Conservation (phyloP, 805 yeast genomes). For the Monosporozyma solicola region DNA sequence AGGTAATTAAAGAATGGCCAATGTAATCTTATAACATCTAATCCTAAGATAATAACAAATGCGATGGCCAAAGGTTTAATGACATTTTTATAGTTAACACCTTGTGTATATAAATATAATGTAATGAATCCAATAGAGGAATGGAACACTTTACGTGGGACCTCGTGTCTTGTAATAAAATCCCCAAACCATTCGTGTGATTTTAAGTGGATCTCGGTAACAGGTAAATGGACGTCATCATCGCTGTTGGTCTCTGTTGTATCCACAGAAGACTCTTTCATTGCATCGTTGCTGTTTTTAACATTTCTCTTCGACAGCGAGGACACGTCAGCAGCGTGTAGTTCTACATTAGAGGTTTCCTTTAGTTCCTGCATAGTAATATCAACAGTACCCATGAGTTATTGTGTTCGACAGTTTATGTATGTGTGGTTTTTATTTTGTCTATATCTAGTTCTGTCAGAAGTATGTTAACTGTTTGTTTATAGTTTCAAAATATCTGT, state of each 20-base stretch:
- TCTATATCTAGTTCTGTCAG: not conserved
- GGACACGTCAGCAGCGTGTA: not conserved
- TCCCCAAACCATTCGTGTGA: conserved; percentile 39
- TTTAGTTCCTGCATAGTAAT: not conserved
- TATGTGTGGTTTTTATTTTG: not conserved
- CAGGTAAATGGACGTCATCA: conserved; percentile 25
- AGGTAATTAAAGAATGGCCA: conserved; percentile 52
- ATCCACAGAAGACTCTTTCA: not conserved
- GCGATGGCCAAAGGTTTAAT: conserved; percentile 49
- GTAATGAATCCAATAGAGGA: conserved; percentile 83
- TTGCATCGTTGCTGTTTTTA: not conserved
- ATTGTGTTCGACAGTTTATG: not conserved
- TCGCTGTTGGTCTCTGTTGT: conserved; percentile 1
- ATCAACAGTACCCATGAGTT: not conserved
- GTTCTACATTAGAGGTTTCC: not conserved
- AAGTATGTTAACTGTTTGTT: not conserved
- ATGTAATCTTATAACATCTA: conserved; percentile 63
- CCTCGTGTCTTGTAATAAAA: conserved; percentile 69
- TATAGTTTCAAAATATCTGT: not conserved
- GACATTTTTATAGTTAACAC: conserved; percentile 48
- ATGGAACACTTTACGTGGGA: conserved; percentile 82
- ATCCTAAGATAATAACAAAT: conserved; percentile 45
- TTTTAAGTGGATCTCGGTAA: conserved; percentile 28
- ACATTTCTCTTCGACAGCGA: not conserved
- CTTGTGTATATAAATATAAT: conserved; percentile 57